Evolutionary conservation across 2,329 filamentous ascomycete genomes (phyloP), one percentile per base, ranked within the genome.

Genomic region (Lachnellula hyalina): DNA sequence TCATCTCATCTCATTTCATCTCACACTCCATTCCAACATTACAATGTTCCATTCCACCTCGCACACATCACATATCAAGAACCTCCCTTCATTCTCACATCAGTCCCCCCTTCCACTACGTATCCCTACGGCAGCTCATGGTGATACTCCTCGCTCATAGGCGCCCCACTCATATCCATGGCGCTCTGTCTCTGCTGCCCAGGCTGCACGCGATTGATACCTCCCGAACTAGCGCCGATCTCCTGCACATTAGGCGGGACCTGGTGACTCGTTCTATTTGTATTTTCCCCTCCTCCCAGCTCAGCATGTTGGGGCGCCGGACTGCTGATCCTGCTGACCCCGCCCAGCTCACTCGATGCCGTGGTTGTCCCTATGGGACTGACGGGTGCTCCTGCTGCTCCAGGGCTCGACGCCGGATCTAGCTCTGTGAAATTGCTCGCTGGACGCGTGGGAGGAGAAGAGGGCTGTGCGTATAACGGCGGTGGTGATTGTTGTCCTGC

Each of bases 101-200:
- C 21, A 36, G 34, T 3, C 34, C 9, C 5, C 34, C 15, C 15
- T n/a, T n/a, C 6, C 35, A 14, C 35, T 1, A 25, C n/a, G n/a
- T n/a, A 5, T 1, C 4, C 6, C 7, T 14, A 38, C 36, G 36
- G 36, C 36, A 46, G 5, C 25, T 46, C 44, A 46, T 46, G 44
- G 32, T 46, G 44, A 53, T 50, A 63, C 38, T 55, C 57, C 45
- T 60, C 57, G 32, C 50, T 59, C 48, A 61, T 54, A 19, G 59
- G 59, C 21, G 49, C 52, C 1, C 61, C 61, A 51, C 55, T 61
- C 61, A 63, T 59, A 57, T 63, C 60, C 8, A 59, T 5, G 19
- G 34, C 19, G 14, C 42, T 50, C 11, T 12, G 36, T 8, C 51
- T 51, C 8, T 56, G 41, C 17, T 51, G 50, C 35, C 54, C 48